These are phyloP conservation scores for Melaleuca alternifolia DNA, from an alignment of 345 rosid genomes.

Conservation along the genomic window DNA sequence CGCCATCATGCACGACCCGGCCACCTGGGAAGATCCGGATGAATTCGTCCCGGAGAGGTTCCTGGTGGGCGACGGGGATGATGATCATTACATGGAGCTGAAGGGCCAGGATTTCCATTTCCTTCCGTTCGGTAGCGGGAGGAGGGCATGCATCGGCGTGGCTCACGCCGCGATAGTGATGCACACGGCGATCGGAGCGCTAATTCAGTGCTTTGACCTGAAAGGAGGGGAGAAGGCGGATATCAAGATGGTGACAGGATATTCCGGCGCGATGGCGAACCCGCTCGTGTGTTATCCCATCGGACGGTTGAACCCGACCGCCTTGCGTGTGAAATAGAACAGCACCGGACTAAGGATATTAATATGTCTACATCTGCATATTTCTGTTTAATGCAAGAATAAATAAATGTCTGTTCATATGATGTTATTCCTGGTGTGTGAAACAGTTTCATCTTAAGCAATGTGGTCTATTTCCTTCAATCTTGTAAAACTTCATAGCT, in stretches of 20 bases:
- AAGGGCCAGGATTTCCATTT: constrained; percentile 21
- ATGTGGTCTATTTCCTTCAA: not conserved
- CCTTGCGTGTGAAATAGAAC: not conserved
- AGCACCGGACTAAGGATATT: not conserved
- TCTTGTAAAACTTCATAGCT: not conserved
- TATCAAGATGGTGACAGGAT: constrained; percentile 14
- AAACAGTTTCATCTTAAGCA: not conserved
- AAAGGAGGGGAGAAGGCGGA: constrained; percentile 13
- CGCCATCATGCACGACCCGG: constrained; percentile 20
- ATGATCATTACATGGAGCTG: constrained; percentile 6
- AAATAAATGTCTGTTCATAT: not conserved
- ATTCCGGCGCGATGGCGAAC: constrained; percentile 23
- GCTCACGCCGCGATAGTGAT: constrained; percentile 22
- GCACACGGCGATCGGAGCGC: constrained; percentile 18
- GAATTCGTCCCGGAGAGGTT: constrained; percentile 18
- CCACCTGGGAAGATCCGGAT: constrained; percentile 6
- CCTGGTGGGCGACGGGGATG: not conserved
- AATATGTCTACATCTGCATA: not conserved
- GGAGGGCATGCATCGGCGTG: constrained; percentile 29
- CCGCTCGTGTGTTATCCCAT: constrained; percentile 18
- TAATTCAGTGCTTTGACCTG: constrained; percentile 37
- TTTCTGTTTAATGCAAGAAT: not conserved
- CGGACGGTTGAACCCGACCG: constrained; percentile 3
- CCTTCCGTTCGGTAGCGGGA: constrained; percentile 36
- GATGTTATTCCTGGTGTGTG: not conserved